Conservation (phyloP, 2,329 filamentous ascomycete species). For the Zymoseptoria tritici region DNA sequence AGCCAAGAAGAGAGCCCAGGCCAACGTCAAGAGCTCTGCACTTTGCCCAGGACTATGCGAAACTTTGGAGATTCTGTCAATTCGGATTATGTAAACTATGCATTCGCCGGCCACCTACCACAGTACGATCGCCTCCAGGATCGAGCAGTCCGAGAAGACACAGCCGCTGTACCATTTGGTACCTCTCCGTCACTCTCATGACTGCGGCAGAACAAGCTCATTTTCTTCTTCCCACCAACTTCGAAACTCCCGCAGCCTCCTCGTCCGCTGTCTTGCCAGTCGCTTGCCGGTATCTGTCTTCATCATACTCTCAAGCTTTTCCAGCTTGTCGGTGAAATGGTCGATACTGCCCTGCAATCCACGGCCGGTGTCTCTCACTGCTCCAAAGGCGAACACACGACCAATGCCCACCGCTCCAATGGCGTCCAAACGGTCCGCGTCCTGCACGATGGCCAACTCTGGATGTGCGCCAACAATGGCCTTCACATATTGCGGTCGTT, state of each 20-base stretch:
- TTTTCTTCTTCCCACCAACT: constrained; percentile 49
- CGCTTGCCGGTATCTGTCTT: constrained; percentile 48
- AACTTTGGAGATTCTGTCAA: background rate
- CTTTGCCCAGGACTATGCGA: background rate
- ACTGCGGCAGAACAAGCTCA: constrained; percentile 3
- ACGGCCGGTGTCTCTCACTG: constrained; percentile 46
- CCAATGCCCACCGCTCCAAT: constrained; percentile 81
- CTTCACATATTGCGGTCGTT: constrained; percentile 53
- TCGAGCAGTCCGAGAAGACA: background rate
- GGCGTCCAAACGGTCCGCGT: constrained; percentile 87
- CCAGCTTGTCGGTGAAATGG: constrained; percentile 71
- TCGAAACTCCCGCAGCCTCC: constrained; percentile 43
- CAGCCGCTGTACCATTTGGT: background rate
- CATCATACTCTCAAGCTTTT: constrained; percentile 55
- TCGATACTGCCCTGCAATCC: constrained; percentile 59
- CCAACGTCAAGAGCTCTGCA: background rate
- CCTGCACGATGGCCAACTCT: constrained; percentile 79
- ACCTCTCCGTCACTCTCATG: background rate
- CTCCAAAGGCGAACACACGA: constrained; percentile 68
- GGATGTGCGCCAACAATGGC: constrained; percentile 58
- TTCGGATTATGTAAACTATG: background rate
- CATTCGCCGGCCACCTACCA: background rate
- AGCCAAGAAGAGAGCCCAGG: too few species aligned
- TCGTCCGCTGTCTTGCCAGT: constrained; percentile 44
- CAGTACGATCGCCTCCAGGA: background rate